Evolutionary conservation across 139 green algal species (phyloP).

Genomic region (Edaphochlamys debaryana): DNA sequence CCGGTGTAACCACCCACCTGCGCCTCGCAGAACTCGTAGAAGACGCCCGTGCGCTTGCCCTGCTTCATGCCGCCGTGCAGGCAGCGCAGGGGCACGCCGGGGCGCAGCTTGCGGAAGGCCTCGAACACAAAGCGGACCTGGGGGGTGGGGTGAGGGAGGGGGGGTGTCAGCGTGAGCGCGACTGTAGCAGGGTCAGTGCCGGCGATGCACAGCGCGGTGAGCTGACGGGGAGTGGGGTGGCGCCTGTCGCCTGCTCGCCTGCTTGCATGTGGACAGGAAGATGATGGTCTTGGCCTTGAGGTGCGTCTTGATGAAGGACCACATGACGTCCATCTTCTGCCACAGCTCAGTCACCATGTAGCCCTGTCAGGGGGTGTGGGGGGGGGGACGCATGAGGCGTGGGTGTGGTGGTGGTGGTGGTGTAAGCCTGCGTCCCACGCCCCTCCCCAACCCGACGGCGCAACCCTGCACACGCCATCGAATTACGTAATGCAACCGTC

Average conservation of each 20-base stretch:
- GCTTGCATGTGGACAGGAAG: slow-evolving; percentile 98
- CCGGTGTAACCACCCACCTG: too few relatives aligned
- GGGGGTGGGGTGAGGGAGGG: neutral
- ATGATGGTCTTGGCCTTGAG: slow-evolving; percentile 88
- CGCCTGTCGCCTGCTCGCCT: too few relatives aligned
- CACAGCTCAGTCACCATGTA: slow-evolving; percentile 71
- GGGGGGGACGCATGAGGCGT: too few relatives aligned
- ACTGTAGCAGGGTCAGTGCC: too few relatives aligned
- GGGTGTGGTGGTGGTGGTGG: neutral
- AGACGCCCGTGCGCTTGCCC: slow-evolving; percentile 87
- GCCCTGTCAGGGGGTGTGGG: slow-evolving; percentile 55
- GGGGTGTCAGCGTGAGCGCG: too few relatives aligned
- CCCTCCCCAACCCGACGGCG: too few relatives aligned
- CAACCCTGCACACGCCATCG: too few relatives aligned
- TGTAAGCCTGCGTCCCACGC: too few relatives aligned
- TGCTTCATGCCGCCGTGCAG: slow-evolving; percentile 98
- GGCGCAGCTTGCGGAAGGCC: slow-evolving; percentile 89
- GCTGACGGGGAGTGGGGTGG: too few relatives aligned
- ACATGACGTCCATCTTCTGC: slow-evolving; percentile 95
- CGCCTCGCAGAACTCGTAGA: slow-evolving; percentile 83
- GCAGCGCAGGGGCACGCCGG: slow-evolving; percentile 86
- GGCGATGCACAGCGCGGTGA: too few relatives aligned
- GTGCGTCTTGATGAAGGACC: slow-evolving; percentile 96
- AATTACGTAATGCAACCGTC: too few relatives aligned
- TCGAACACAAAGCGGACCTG: slow-evolving; percentile 95